These are phyloP conservation scores for Asterophora lycoperdoides DNA, from an alignment of 768 basidiomycete genomes.

Conservation along the genomic window DNA sequence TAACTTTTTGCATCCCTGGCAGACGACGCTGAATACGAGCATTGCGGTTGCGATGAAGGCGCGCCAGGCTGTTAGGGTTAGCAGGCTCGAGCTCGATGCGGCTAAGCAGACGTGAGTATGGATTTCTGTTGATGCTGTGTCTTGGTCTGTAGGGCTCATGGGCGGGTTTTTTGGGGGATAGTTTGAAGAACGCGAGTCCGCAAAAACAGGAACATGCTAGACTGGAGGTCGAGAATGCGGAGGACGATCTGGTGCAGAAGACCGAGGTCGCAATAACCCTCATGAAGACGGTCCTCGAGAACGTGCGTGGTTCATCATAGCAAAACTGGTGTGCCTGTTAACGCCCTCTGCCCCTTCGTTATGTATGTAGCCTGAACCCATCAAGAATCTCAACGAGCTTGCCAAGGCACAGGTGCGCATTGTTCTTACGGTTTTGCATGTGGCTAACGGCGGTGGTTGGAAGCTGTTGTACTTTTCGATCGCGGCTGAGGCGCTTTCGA, in stretches of 20 bases:
- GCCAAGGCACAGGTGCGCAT: slow-evolving; percentile 74
- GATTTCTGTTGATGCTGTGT: background rate
- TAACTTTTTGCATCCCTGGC: slow-evolving; percentile 79
- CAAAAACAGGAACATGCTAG: slow-evolving; percentile 87
- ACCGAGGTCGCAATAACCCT: slow-evolving; percentile 95
- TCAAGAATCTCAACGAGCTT: slow-evolving; percentile 91
- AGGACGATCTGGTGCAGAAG: slow-evolving; percentile 95
- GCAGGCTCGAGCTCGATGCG: slow-evolving; percentile 84
- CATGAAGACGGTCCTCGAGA: slow-evolving; percentile 98
- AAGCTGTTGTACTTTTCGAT: slow-evolving; percentile 69
- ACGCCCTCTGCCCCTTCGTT: no score
- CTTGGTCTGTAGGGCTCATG: background rate
- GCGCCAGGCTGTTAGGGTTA: slow-evolving; percentile 72
- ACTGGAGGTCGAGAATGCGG: slow-evolving; percentile 88
- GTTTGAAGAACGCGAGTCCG: slow-evolving; percentile 73
- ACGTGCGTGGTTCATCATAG: slow-evolving; percentile 72
- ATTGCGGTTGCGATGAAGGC: slow-evolving; percentile 93
- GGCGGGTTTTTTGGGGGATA: slow-evolving; percentile 23
- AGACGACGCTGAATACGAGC: slow-evolving; percentile 77
- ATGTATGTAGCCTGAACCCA: slow-evolving; percentile 82
- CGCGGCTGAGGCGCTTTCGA: slow-evolving; percentile 77
- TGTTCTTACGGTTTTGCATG: background rate
- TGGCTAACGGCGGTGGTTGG: background rate
- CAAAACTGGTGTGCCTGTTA: background rate
- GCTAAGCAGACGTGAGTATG: slow-evolving; percentile 72